A percentile compares a stretch with the other conserved stretches of the same genome.
Evolutionary conservation across 2,329 filamentous ascomycete genomes (phyloP).

Genomic region (Elsinoe batatas): DNA sequence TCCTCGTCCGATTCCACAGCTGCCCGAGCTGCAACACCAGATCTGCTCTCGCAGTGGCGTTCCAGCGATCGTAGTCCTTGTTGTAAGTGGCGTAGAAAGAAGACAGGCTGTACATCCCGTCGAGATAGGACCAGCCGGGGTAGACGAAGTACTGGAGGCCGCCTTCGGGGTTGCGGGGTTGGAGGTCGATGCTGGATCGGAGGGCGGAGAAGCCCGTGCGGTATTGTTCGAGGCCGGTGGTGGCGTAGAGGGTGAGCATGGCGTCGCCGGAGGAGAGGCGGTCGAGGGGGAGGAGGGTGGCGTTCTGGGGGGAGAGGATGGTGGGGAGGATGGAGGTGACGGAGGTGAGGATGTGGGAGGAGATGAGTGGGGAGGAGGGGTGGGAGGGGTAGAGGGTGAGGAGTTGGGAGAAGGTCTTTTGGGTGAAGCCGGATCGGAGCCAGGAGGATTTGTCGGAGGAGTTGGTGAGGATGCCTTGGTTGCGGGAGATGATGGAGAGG

Average conservation of each 20-base stretch:
- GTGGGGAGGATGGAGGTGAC: slow-evolving; percentile 4
- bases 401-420: slow-evolving; percentile 15
- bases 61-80: slow-evolving; percentile 8
- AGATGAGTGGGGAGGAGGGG: neutral
- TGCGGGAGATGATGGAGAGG: slow-evolving; percentile 25
- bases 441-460: slow-evolving; percentile 14
- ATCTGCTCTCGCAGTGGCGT: slow-evolving; percentile 16
- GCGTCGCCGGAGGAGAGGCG: slow-evolving; percentile 25
- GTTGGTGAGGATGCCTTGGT: slow-evolving; percentile 23
- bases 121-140: slow-evolving; percentile 44
- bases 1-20: slow-evolving; percentile 35
- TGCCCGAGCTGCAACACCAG: slow-evolving; percentile 36
- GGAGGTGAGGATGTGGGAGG: neutral
- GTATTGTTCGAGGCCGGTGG: slow-evolving; percentile 16
- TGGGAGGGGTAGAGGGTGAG: slow-evolving; percentile 1
- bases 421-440: slow-evolving; percentile 13
- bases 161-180: slow-evolving; percentile 23
- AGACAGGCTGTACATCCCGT: slow-evolving; percentile 43
- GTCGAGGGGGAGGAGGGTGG: slow-evolving; percentile 23
- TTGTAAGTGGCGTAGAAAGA: slow-evolving; percentile 33
- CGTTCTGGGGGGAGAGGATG: slow-evolving; percentile 18
- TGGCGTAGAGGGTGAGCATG: slow-evolving; percentile 19
- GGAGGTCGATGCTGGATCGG: slow-evolving; percentile 21
- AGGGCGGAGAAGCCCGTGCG: slow-evolving; percentile 19
- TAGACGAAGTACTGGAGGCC: slow-evolving; percentile 35